Conservation (phyloP, 768 basidiomycete genomes). For the Lactarius akahatsu region DNA sequence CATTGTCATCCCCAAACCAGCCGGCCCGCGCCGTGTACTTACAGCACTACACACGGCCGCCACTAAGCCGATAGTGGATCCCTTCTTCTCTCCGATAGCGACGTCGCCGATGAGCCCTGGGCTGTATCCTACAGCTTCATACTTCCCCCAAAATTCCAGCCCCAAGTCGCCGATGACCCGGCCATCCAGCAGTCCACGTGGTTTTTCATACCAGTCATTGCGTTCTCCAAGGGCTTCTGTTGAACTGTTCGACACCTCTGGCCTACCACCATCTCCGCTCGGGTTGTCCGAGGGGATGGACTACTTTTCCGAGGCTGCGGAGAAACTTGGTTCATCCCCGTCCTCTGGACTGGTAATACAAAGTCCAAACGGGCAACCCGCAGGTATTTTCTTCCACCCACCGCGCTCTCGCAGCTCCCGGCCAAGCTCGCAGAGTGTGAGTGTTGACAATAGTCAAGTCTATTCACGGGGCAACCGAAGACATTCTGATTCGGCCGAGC, state of each 20-base stretch:
- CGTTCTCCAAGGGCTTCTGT: constrained; percentile 49
- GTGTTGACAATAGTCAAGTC: constrained; percentile 2
- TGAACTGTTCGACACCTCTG: constrained; percentile 38
- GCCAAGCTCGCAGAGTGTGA: constrained; percentile 18
- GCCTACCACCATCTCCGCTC: constrained; percentile 67
- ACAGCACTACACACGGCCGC: constrained; percentile 91
- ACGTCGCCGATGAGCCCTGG: constrained; percentile 86
- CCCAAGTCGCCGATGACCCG: constrained; percentile 48
- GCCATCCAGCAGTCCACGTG: constrained; percentile 49
- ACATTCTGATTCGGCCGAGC: constrained; percentile 21
- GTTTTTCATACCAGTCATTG: constrained; percentile 62
- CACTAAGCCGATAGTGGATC: constrained; percentile 83
- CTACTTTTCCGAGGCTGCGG: constrained; percentile 67
- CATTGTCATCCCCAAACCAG: constrained; percentile 96
- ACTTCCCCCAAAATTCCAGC: constrained; percentile 36
- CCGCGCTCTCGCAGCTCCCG: constrained; percentile 38
- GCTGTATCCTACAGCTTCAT: constrained; percentile 47
- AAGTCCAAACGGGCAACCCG: constrained; percentile 87
- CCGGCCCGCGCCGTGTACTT: constrained; percentile 89
- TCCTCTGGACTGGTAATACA: constrained; percentile 89
- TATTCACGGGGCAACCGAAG: constrained; percentile 21
- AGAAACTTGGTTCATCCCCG: constrained; percentile 69
- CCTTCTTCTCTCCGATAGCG: constrained; percentile 92
- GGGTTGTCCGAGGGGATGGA: constrained; percentile 71
- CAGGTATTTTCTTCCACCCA: constrained; percentile 94